These are phyloP conservation scores for Tritrichomonas foetus DNA, from an alignment of 208 protist genomes.

Conservation along the genomic window DNA sequence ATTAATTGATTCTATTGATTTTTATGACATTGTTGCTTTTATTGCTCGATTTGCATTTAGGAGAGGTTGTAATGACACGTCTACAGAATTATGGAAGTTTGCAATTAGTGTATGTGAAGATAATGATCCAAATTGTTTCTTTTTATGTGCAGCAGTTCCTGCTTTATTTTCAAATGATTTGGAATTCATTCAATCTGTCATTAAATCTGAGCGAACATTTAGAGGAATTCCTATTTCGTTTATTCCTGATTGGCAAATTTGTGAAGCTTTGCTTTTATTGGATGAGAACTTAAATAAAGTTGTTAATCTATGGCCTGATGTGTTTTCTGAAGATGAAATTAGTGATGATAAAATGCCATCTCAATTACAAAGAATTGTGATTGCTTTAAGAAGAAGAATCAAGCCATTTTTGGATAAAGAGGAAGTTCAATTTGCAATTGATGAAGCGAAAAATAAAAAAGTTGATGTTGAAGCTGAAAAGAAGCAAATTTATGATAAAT, in stretches of 20 bases:
- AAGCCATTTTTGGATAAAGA: background rate
- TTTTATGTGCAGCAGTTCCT: background rate
- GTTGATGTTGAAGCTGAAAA: background rate
- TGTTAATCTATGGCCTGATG: background rate
- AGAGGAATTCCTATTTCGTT: background rate
- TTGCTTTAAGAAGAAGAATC: background rate
- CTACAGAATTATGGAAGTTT: background rate
- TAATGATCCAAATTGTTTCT: background rate
- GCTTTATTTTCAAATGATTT: background rate
- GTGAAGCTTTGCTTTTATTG: background rate
- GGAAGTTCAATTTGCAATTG: background rate
- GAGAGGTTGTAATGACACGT: background rate
- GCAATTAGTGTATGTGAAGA: background rate
- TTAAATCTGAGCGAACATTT: background rate
- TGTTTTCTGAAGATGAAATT: background rate
- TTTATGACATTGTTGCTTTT: background rate
- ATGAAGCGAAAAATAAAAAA: background rate
- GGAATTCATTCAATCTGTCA: background rate
- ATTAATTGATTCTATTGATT: background rate
- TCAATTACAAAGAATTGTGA: background rate
- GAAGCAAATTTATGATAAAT: background rate
- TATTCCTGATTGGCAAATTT: background rate
- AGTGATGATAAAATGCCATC: background rate
- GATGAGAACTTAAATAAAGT: background rate
- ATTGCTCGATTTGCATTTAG: conserved; percentile 17